These are phyloP conservation scores for Oenanthe sinensis DNA, from an alignment of 129 eudicot species.

Conservation along the genomic window DNA sequence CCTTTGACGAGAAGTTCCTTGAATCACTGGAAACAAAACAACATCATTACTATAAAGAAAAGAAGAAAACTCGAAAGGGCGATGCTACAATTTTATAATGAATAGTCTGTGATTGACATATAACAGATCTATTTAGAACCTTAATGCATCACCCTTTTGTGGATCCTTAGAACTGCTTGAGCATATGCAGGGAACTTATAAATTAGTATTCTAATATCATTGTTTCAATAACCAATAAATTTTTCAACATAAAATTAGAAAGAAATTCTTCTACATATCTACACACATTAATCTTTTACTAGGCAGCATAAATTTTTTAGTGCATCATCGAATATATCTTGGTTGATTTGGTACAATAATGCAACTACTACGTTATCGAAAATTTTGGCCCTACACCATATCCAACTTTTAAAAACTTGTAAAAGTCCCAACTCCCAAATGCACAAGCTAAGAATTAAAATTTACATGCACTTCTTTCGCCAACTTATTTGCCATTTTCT, in stretches of 20 bases:
- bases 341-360: not conserved
- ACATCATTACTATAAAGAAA: not conserved
- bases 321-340: too few relatives aligned
- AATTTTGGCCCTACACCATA: not conserved
- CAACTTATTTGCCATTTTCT: not conserved
- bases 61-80: not conserved
- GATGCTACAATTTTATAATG: not conserved
- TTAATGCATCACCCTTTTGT: not conserved
- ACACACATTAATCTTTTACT: too few relatives aligned
- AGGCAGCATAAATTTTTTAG: too few relatives aligned
- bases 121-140: not conserved
- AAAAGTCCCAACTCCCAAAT: too few relatives aligned
- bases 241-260: too few relatives aligned
- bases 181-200: not conserved
- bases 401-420: not conserved
- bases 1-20: constrained; percentile 23
- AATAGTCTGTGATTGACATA: not conserved
- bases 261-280: too few relatives aligned
- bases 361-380: not conserved
- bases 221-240: not conserved
- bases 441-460: not conserved
- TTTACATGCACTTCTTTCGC: not conserved
- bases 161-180: not conserved
- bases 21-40: constrained; percentile 34
- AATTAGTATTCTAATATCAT: not conserved